Evolutionary conservation across 176 grass and related monocot genomes (phyloP), one percentile per base, ranked within the genome.

Genomic region (Calamus simplicifolius): DNA sequence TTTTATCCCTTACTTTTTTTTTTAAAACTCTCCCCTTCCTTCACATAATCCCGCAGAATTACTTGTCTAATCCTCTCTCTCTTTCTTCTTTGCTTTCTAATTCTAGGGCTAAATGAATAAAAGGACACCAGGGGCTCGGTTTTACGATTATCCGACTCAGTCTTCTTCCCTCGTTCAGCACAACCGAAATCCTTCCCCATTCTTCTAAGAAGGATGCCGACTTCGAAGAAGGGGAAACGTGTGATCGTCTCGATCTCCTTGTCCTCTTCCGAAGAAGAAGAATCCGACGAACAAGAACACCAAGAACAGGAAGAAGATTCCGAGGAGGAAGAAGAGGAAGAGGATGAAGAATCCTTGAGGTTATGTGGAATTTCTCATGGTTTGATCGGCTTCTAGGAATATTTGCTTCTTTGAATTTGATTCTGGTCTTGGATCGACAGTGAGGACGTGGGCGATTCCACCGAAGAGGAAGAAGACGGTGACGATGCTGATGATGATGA

Each of bases 241-340:
- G 69, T 49, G 18, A 19, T 73, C 62, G 69, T 89, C 51, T 59
- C 71, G 51, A 73, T 85, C 64, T 89, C 81, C 35, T 70, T 55
- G 5, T 85, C 86, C 3, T 79, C 80, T 69, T 76, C 48, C 10
- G 76, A 53, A 15, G 63, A 69, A 17, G 43, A 53, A 19, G 62
- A 38, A 48, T 72, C 29, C 52, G 66, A 64, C 43, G 79, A 7
- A 83, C 35, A 72, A 80, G 25, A 77, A 80, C 28, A 71, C 68
- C 30, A 53, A 2, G 58, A 38, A 16, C 77, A 63, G 26, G 18
- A 29, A 27, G 71, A 27, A 3, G 66, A 52, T 15, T 51, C 53
- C 30, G 76, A 84, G 21, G 56, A 63, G 18, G 73, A 63, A 19
- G 35, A 25, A 7, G 73, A 81, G 19, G 75, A 76, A 35, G 84